These are phyloP conservation scores for Globisporangium sylvaticum DNA, from an alignment of 352 stramenopile species.

Conservation along the genomic window DNA sequence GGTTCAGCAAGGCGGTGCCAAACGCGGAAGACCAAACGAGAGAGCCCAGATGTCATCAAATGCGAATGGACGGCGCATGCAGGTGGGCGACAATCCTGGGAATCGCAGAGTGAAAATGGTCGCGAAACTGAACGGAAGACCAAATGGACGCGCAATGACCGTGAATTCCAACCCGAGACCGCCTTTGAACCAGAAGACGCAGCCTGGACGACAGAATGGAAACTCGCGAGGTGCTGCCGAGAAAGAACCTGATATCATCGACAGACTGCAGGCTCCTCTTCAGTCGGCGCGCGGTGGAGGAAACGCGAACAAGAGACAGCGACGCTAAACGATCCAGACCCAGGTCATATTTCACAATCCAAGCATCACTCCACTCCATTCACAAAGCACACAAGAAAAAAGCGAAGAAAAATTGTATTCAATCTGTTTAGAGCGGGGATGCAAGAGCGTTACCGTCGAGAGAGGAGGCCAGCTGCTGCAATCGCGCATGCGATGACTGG, in stretches of 20 bases:
- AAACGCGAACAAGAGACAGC: conserved; percentile 12
- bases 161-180: not conserved
- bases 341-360: not conserved
- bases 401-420: conserved; percentile 9
- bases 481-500: conserved; percentile 50
- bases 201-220: not conserved
- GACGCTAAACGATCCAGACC: not conserved
- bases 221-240: not conserved
- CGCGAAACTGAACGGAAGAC: not conserved
- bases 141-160: not conserved
- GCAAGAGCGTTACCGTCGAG: conserved; percentile 28
- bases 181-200: not conserved
- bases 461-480: conserved; percentile 33
- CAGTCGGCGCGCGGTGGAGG: conserved; percentile 1
- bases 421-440: not conserved
- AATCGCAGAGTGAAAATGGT: not conserved
- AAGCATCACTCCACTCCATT: not conserved
- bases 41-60: not conserved
- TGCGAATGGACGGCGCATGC: not conserved
- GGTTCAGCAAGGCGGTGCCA: not conserved
- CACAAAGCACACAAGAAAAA: not conserved
- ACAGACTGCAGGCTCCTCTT: conserved; percentile 12
- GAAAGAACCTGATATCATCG: conserved; percentile 4
- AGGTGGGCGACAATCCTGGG: not conserved
- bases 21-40: conserved; percentile 1